Percentiles rank a stretch among this genome's conserved stretches.
phyloP scores from a whole-genome alignment of 2,329 filamentous ascomycete species.

The Alternaria burnsii region DNA sequence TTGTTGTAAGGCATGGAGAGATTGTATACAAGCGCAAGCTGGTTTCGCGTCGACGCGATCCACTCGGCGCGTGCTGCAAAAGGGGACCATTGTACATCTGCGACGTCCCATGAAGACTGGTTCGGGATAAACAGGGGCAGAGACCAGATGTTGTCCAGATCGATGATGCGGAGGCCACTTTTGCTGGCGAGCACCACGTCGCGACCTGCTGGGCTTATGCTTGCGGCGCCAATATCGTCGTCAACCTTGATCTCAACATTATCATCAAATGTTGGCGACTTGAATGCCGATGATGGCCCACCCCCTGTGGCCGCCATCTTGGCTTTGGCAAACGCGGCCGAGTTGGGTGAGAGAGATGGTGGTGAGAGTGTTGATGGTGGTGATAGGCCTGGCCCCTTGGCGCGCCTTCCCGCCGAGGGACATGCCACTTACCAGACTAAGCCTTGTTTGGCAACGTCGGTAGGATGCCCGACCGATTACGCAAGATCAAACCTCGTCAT shows the following conservation, averaged over 20 bases:
- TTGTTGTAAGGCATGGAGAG: constrained; percentile 64
- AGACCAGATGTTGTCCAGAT: constrained; percentile 88
- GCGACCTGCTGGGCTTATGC: constrained; percentile 88
- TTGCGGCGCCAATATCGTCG: constrained; percentile 81
- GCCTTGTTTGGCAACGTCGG: not conserved
- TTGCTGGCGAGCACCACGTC: constrained; percentile 88
- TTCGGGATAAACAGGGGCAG: constrained; percentile 85
- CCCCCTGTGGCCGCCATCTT: constrained; percentile 34
- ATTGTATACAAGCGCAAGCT: constrained; percentile 94
- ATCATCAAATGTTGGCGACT: constrained; percentile 87
- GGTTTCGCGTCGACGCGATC: constrained; percentile 93
- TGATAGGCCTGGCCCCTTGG: constrained; percentile 10
- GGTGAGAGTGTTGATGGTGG: constrained; percentile 19
- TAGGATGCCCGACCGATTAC: constrained; percentile 9
- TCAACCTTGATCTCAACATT: constrained; percentile 86
- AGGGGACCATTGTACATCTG: constrained; percentile 96
- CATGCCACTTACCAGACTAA: constrained; percentile 9
- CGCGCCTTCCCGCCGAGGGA: constrained; percentile 3
- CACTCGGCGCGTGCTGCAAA: constrained; percentile 90
- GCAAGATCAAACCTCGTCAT: constrained; percentile 14
- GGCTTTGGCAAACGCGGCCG: constrained; percentile 11
- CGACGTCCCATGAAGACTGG: constrained; percentile 90
- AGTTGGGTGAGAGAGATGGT: not conserved
- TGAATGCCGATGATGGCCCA: constrained; percentile 66
- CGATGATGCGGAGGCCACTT: constrained; percentile 88